Evolutionary conservation across 2,329 filamentous ascomycete genomes (phyloP).

Genomic region (Coniella lustricola): DNA sequence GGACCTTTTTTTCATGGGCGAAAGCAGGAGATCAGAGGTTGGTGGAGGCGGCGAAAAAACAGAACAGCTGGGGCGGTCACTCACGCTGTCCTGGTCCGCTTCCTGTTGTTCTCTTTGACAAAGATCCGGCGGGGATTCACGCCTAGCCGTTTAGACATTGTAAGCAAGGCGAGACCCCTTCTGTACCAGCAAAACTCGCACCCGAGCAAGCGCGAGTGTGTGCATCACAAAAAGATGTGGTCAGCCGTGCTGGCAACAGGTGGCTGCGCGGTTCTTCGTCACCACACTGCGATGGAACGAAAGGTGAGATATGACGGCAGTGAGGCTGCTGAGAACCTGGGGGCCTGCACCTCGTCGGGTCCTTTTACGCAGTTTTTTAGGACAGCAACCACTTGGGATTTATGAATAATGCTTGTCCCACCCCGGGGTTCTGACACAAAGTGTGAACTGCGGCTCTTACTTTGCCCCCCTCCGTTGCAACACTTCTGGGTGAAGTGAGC

Average conservation of each 20-base stretch:
- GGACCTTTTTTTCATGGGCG: too few species aligned
- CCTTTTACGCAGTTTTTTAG: background rate
- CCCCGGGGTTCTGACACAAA: background rate
- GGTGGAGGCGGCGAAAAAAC: background rate
- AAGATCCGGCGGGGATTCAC: conserved; percentile 44
- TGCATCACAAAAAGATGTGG: background rate
- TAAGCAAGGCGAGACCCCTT: background rate
- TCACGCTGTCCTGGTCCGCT: conserved; percentile 44
- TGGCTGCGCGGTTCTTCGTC: background rate
- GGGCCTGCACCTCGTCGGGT: background rate
- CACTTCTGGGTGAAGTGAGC: too few species aligned
- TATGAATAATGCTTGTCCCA: background rate
- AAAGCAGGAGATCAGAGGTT: too few species aligned
- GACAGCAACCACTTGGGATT: background rate
- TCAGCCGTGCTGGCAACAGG: conserved; percentile 5
- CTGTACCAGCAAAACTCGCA: background rate
- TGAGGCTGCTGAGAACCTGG: too few species aligned
- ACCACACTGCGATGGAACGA: background rate
- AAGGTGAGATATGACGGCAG: too few species aligned
- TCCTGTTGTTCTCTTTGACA: conserved; percentile 39
- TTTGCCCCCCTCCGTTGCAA: background rate
- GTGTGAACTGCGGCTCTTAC: background rate
- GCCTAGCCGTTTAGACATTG: conserved; percentile 30
- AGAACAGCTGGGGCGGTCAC: conserved; percentile 19
- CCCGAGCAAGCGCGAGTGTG: background rate